phyloP scores from a whole-genome alignment of 2,329 filamentous ascomycete genomes.

The Hymenoscyphus occultus region DNA sequence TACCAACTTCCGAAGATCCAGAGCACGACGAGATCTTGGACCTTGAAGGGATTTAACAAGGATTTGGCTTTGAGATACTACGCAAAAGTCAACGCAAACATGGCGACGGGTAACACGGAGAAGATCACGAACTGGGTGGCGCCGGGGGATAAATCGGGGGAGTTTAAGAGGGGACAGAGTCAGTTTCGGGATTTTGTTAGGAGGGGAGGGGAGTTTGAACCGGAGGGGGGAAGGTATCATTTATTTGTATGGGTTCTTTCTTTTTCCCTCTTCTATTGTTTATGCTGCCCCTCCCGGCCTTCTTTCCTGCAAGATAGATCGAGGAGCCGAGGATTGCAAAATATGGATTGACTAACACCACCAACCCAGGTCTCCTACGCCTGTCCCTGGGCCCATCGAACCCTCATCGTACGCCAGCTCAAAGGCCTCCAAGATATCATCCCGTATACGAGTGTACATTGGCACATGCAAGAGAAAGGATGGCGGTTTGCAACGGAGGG shows the following conservation, averaged over 20 bases:
- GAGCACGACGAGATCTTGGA: no score
- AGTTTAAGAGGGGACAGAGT: constrained; percentile 87
- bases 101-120: constrained; percentile 25
- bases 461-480: constrained; percentile 67
- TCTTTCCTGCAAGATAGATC: no score
- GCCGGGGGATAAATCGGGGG: constrained; percentile 73
- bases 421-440: constrained; percentile 91
- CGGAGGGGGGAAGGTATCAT: constrained; percentile 88
- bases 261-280: constrained; percentile 62
- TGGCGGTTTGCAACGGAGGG: constrained; percentile 64
- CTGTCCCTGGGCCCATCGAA: constrained; percentile 75
- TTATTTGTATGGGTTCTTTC: constrained; percentile 76
- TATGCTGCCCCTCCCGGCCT: no score
- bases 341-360: neutral
- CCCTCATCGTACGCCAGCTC: constrained; percentile 81
- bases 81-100: constrained; percentile 4
- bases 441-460: constrained; percentile 40
- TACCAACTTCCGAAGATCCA: no score
- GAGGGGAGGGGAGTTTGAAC: constrained; percentile 60
- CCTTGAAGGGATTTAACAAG: no score
- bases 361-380: constrained; percentile 37
- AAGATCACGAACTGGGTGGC: constrained; percentile 83
- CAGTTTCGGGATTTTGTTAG: constrained; percentile 72
- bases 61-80: neutral
- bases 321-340: no score